Percentiles rank a stretch among this genome's conserved stretches.
Evolutionary conservation across 2,329 filamentous ascomycete species (phyloP).

Genomic region (Annulohypoxylon truncatum): DNA sequence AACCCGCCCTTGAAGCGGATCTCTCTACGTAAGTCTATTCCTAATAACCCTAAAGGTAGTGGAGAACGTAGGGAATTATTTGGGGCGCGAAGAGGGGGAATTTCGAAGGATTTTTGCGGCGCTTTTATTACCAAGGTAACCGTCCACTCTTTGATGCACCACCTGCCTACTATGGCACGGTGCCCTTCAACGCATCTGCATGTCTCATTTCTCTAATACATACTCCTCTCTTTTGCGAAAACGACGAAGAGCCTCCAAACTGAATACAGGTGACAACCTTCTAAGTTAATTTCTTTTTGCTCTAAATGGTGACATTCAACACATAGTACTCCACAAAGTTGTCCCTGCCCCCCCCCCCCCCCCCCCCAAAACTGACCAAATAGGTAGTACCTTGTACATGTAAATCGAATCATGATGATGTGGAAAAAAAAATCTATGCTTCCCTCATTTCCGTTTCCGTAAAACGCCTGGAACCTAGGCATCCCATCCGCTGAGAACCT

Average conservation of each 20-base stretch:
- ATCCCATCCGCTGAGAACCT: slow-evolving; percentile 12
- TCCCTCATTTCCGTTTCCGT: not conserved
- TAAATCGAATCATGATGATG: not conserved
- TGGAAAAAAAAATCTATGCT: not conserved
- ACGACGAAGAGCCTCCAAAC: not conserved
- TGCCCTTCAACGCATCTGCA: not conserved
- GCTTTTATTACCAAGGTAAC: slow-evolving; percentile 6
- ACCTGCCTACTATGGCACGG: slow-evolving; percentile 6
- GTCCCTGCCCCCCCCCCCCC: not conserved
- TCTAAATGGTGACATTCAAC: slow-evolving; percentile 12
- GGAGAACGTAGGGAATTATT: not conserved
- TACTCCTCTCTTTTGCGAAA: not conserved
- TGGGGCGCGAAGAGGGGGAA: slow-evolving; percentile 5
- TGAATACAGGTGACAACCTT: not conserved
- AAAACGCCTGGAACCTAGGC: not conserved
- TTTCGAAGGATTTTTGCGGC: not conserved
- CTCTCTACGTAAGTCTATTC: not conserved
- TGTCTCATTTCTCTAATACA: not conserved
- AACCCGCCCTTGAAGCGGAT: not conserved
- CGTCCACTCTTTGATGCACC: not conserved
- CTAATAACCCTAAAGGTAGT: not conserved
- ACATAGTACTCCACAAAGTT: slow-evolving; percentile 8
- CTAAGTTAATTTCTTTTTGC: slow-evolving; percentile 14
- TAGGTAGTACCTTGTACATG: slow-evolving; percentile 4
- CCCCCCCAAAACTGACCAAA: not conserved